Evolutionary conservation across 1,284 basidiomycete genomes (phyloP).

Genomic region (Cystobasidium pallidum): DNA sequence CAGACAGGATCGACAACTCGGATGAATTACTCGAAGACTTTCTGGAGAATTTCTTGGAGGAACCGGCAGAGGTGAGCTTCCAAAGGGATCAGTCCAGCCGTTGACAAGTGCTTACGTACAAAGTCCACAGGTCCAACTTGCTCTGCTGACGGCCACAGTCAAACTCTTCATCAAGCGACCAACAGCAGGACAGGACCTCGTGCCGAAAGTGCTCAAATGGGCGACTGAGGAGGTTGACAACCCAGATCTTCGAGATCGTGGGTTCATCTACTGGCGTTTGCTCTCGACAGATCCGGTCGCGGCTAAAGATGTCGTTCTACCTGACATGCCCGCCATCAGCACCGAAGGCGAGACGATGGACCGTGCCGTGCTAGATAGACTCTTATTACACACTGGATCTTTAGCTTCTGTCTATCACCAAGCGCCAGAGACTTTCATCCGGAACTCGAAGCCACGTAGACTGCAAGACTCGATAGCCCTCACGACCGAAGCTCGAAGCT

Average conservation of each 20-base stretch:
- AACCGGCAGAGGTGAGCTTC: slow-evolving; percentile 75
- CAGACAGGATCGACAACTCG: slow-evolving; percentile 91
- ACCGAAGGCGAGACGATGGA: slow-evolving; percentile 98
- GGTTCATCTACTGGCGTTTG: slow-evolving; percentile 99
- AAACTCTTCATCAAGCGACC: slow-evolving; percentile 97
- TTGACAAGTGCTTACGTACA: slow-evolving; percentile 4
- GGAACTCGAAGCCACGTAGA: slow-evolving; percentile 49
- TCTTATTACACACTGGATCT: slow-evolving; percentile 58
- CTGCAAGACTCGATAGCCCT: slow-evolving; percentile 53
- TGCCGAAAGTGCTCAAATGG: slow-evolving; percentile 95
- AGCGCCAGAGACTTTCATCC: slow-evolving; percentile 52
- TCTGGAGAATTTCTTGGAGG: slow-evolving; percentile 87
- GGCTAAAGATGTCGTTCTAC: slow-evolving; percentile 87
- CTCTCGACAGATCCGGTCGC: slow-evolving; percentile 89
- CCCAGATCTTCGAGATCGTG: slow-evolving; percentile 92
- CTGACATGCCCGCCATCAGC: slow-evolving; percentile 94
- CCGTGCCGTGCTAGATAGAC: slow-evolving; percentile 86
- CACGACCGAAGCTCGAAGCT: slow-evolving; percentile 50
- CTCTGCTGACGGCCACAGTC: slow-evolving; percentile 90
- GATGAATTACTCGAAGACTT: slow-evolving; percentile 94
- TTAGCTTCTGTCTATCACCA: slow-evolving; percentile 53
- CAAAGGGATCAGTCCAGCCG: neutral
- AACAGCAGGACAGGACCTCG: slow-evolving; percentile 82
- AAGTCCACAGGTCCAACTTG: slow-evolving; percentile 79
- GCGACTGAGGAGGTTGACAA: slow-evolving; percentile 97